Percentiles rank a stretch among this genome's conserved stretches.
phyloP scores from a whole-genome alignment of 108 stramenopile genomes.

The Seminavis robusta region DNA sequence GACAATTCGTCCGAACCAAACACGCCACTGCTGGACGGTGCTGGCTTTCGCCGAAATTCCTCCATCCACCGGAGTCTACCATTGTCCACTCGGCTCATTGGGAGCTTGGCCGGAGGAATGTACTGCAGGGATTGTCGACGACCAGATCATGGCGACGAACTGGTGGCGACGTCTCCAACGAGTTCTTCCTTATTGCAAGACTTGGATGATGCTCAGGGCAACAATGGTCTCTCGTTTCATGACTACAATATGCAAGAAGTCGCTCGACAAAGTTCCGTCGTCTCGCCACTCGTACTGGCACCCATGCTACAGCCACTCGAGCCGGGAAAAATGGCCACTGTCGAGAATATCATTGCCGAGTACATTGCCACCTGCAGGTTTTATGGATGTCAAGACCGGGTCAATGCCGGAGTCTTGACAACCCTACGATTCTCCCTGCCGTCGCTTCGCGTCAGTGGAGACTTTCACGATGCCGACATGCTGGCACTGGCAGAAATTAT shows the following conservation, averaged over 20 bases:
- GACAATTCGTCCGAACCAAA: no score
- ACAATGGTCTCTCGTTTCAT: background rate
- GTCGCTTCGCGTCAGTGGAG: slow-evolving; percentile 56
- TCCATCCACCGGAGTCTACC: no score
- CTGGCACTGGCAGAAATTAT: slow-evolving; percentile 65
- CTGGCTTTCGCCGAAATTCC: no score
- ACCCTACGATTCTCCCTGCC: slow-evolving; percentile 64
- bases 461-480: slow-evolving; percentile 83
- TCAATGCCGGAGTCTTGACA: slow-evolving; percentile 71
- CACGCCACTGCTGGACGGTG: no score
- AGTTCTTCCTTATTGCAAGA: no score
- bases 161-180: no score
- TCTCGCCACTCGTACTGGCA: slow-evolving; percentile 16
- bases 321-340: background rate
- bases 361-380: slow-evolving; percentile 61
- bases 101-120: no score
- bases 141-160: no score
- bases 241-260: background rate
- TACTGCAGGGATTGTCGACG: no score
- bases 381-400: slow-evolving; percentile 40
- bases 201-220: background rate
- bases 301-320: slow-evolving; percentile 9
- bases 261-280: slow-evolving; percentile 1
- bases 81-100: no score
- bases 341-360: slow-evolving; percentile 52